Percentiles rank a stretch among this genome's conserved stretches.
Evolutionary conservation across 2,329 filamentous ascomycete genomes (phyloP).

Genomic region (Cytospora schulzeri): DNA sequence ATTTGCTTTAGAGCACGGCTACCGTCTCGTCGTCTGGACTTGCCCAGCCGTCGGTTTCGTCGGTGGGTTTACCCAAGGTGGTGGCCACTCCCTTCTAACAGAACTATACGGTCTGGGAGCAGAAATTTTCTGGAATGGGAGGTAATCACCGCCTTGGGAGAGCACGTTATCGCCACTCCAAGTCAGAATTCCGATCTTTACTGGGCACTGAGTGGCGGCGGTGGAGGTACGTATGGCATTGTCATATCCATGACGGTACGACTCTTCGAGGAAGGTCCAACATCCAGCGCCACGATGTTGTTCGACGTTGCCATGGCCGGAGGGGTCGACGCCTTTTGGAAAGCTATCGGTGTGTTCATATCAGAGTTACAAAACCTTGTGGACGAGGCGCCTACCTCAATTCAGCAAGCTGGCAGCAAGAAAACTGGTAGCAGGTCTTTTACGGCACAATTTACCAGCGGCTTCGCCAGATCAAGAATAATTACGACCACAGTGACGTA

Average conservation of each 20-base stretch:
- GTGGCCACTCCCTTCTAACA: conserved; percentile 50
- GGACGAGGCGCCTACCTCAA: conserved; percentile 9
- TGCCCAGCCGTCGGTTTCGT: conserved; percentile 50
- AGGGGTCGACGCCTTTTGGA: too few relatives aligned
- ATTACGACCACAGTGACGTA: conserved; percentile 29
- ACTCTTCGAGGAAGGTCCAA: conserved; percentile 26
- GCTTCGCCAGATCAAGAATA: conserved; percentile 28
- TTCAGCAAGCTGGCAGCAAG: conserved; percentile 1
- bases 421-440: conserved; percentile 29
- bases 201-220: conserved; percentile 51
- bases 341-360: too few relatives aligned
- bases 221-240: conserved; percentile 40
- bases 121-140: conserved; percentile 52
- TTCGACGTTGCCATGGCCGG: too few relatives aligned
- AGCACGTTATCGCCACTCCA: conserved; percentile 42
- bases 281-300: too few relatives aligned
- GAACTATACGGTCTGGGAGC: conserved; percentile 49
- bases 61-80: conserved; percentile 50
- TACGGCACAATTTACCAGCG: conserved; percentile 28
- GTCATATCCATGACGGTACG: conserved; percentile 33
- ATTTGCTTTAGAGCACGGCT: conserved; percentile 46
- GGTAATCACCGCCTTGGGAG: conserved; percentile 48
- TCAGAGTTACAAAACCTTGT: background rate
- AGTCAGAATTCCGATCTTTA: conserved; percentile 48
- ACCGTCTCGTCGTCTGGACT: conserved; percentile 32